phyloP scores from a whole-genome alignment of 257 asterid species.

The Ilex asprella region DNA sequence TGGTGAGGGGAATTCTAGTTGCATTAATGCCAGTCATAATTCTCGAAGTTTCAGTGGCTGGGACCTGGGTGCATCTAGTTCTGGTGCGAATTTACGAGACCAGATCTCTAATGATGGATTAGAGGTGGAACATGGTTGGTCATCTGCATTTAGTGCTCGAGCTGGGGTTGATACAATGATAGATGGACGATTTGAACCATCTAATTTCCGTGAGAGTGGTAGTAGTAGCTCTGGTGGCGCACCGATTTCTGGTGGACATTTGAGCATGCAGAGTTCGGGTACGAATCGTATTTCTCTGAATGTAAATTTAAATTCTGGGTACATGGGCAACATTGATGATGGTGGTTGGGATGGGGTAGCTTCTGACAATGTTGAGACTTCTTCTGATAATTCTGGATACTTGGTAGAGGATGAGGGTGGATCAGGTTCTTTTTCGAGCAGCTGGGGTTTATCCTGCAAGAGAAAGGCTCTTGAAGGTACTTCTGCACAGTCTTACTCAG shows the following conservation, averaged over 20 bases:
- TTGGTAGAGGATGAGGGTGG: slow-evolving; percentile 33
- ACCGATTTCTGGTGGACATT: slow-evolving; percentile 22
- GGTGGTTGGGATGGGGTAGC: slow-evolving; percentile 25
- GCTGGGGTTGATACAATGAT: slow-evolving; percentile 32
- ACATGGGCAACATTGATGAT: slow-evolving; percentile 18
- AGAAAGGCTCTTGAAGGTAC: slow-evolving; percentile 77
- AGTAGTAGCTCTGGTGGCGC: slow-evolving; percentile 23
- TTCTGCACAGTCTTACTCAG: slow-evolving; percentile 41
- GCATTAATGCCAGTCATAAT: slow-evolving; percentile 20
- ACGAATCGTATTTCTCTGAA: slow-evolving; percentile 24
- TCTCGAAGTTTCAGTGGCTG: slow-evolving; percentile 41
- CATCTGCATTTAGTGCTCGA: slow-evolving; percentile 34
- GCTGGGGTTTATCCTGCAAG: slow-evolving; percentile 81
- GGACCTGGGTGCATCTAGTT: slow-evolving; percentile 81
- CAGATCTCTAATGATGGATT: slow-evolving; percentile 23
- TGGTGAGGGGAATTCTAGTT: slow-evolving; percentile 24
- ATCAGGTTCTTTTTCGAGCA: slow-evolving; percentile 45
- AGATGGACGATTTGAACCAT: slow-evolving; percentile 46
- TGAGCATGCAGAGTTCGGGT: slow-evolving; percentile 21
- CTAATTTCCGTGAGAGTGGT: slow-evolving; percentile 17
- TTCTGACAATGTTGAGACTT: slow-evolving; percentile 34
- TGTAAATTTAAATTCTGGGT: slow-evolving; percentile 24
- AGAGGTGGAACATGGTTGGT: slow-evolving; percentile 44
- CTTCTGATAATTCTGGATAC: slow-evolving; percentile 38
- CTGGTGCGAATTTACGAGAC: slow-evolving; percentile 35